These are phyloP conservation scores for Cladophialophora exuberans DNA, from an alignment of 2,329 filamentous ascomycete species.

Conservation along the genomic window DNA sequence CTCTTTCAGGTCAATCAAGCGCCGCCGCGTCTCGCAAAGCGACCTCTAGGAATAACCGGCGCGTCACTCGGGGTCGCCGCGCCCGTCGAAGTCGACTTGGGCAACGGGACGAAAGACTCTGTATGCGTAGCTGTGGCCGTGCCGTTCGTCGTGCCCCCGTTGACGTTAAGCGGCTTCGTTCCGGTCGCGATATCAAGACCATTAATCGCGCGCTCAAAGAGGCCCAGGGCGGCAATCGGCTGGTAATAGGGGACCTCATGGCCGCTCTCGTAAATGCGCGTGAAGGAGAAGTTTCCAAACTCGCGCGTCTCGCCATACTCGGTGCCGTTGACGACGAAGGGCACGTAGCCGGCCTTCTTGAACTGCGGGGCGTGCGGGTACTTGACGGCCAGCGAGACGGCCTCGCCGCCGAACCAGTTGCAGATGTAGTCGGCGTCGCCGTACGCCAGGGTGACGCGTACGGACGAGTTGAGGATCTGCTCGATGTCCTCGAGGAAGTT, in stretches of 20 bases:
- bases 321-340: constrained; percentile 68
- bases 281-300: constrained; percentile 73
- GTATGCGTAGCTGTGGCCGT: constrained; percentile 49
- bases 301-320: constrained; percentile 75
- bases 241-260: constrained; percentile 66
- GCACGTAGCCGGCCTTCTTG: constrained; percentile 69
- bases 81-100: constrained; percentile 25
- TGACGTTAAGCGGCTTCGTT: constrained; percentile 35
- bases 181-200: constrained; percentile 62
- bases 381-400: constrained; percentile 65
- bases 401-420: constrained; percentile 72
- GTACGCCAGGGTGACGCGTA: constrained; percentile 74
- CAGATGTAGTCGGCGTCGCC: constrained; percentile 61
- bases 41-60: constrained; percentile 1
- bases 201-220: constrained; percentile 64
- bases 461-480: constrained; percentile 59
- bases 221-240: constrained; percentile 61
- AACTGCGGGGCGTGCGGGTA: constrained; percentile 60
- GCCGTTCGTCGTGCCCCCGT: constrained; percentile 46
- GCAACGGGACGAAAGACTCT: constrained; percentile 44
- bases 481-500: constrained; percentile 64
- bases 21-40: constrained; percentile 10
- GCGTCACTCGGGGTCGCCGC: constrained; percentile 1
- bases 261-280: constrained; percentile 67
- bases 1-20: neutral